These are phyloP conservation scores for Ceratocystis cubensis DNA, from an alignment of 2,329 filamentous ascomycete species.

Conservation along the genomic window DNA sequence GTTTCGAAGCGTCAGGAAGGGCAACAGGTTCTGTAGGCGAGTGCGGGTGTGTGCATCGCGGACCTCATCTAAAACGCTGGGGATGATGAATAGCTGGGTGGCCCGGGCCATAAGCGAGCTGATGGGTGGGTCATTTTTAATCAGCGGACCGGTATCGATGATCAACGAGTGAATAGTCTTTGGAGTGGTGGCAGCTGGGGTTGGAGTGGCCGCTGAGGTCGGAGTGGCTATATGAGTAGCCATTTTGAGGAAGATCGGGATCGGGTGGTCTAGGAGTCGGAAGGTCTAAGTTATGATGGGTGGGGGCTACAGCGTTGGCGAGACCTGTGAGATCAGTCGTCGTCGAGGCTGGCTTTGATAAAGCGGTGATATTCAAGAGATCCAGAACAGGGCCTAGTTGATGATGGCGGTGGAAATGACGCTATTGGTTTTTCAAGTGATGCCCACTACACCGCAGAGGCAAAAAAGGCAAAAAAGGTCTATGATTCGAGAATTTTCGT, in stretches of 20 bases:
- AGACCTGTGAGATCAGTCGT: no score
- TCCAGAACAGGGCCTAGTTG: not conserved
- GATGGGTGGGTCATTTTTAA: slow-evolving; percentile 80
- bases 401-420: not conserved
- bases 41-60: slow-evolving; percentile 68
- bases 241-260: not conserved
- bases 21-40: slow-evolving; percentile 73
- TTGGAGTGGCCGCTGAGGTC: slow-evolving; percentile 29
- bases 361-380: not conserved
- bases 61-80: slow-evolving; percentile 78
- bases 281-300: not conserved
- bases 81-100: slow-evolving; percentile 68
- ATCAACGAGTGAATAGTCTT: slow-evolving; percentile 75
- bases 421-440: not conserved
- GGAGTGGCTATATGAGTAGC: slow-evolving; percentile 14
- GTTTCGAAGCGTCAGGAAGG: slow-evolving; percentile 66
- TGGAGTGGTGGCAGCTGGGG: slow-evolving; percentile 14
- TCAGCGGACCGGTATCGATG: slow-evolving; percentile 81
- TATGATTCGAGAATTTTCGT: not conserved
- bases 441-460: not conserved
- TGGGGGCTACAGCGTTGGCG: no score
- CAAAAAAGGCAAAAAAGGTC: not conserved
- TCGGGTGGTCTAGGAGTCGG: not conserved
- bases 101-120: slow-evolving; percentile 69
- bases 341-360: no score